phyloP scores from a whole-genome alignment of 163 green algal species.

The Chloroidium sp. region DNA sequence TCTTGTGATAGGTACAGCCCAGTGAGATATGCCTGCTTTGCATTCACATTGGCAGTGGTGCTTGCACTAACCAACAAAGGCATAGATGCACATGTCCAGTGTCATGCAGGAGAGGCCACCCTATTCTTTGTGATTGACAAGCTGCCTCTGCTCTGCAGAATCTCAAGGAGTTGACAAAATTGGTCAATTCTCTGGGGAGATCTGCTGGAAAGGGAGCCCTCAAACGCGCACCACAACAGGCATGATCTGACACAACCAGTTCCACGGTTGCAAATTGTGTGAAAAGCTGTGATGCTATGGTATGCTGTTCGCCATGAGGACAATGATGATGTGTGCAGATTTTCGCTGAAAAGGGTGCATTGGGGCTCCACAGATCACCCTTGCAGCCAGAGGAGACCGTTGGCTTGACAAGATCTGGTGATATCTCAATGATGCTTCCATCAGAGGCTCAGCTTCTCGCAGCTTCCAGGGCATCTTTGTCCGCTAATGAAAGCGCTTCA shows the following conservation, averaged over 20 bases:
- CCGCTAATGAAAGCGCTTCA: no score
- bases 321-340: conserved; percentile 31
- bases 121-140: no score
- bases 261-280: neutral
- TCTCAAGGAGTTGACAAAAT: conserved; percentile 71
- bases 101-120: no score
- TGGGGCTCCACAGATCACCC: conserved; percentile 74
- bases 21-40: no score
- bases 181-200: conserved; percentile 72
- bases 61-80: no score
- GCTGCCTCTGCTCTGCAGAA: conserved; percentile 24
- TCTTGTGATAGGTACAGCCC: no score
- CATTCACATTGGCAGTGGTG: no score
- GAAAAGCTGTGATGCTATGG: no score
- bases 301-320: no score
- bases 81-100: no score
- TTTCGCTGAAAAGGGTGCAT: conserved; percentile 37
- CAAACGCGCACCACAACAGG: conserved; percentile 56
- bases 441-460: conserved; percentile 73
- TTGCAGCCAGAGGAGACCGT: conserved; percentile 78
- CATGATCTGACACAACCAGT: conserved; percentile 7
- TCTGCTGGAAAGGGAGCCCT: conserved; percentile 69
- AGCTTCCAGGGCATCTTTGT: conserved; percentile 8
- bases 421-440: conserved; percentile 84
- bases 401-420: conserved; percentile 47